Percentiles rank a stretch among this genome's conserved stretches.
These are phyloP conservation scores for Nitzschia sp. DNA, from an alignment of 108 stramenopile species.

Conservation along the genomic window DNA sequence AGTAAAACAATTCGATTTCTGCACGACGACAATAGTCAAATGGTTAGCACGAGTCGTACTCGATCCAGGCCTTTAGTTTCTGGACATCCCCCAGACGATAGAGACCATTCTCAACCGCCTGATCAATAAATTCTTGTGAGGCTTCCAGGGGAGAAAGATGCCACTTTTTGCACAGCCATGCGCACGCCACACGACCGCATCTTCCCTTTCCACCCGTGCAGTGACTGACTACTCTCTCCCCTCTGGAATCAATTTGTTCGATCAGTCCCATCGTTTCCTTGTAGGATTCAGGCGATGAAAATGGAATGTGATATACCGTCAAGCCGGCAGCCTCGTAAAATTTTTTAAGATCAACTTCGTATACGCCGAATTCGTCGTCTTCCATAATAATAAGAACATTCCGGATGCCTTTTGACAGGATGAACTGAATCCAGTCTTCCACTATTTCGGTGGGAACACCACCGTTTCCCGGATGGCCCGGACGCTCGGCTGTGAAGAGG, in stretches of 20 bases:
- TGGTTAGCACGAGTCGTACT: conserved; percentile 17
- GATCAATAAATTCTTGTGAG: conserved; percentile 42
- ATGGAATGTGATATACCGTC: conserved; percentile 33
- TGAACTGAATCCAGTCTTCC: conserved; percentile 40
- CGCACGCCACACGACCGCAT: conserved; percentile 53
- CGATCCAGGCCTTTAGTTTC: conserved; percentile 39
- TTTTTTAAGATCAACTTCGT: conserved; percentile 31
- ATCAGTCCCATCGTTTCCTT: conserved; percentile 24
- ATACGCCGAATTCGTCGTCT: conserved; percentile 38
- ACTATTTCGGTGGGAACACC: conserved; percentile 32
- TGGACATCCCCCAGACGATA: conserved; percentile 46
- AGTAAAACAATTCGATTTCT: too few relatives aligned
- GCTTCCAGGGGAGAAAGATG: conserved; percentile 43
- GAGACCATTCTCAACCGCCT: conserved; percentile 37
- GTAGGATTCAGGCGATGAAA: conserved; percentile 17
- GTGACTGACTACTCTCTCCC: conserved; percentile 47
- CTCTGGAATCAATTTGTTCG: conserved; percentile 13
- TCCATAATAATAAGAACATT: conserved; percentile 37
- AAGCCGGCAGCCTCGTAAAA: conserved; percentile 28
- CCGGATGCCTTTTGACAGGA: conserved; percentile 28
- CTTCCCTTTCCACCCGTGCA: conserved; percentile 57
- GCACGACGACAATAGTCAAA: too few relatives aligned
- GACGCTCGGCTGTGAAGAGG: conserved; percentile 35
- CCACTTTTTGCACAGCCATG: conserved; percentile 51
- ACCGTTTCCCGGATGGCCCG: conserved; percentile 25